A percentile compares a stretch with the other conserved stretches of the same genome.
phyloP scores from a whole-genome alignment of 257 asterid genomes.

The Oldenlandia corymbosa region DNA sequence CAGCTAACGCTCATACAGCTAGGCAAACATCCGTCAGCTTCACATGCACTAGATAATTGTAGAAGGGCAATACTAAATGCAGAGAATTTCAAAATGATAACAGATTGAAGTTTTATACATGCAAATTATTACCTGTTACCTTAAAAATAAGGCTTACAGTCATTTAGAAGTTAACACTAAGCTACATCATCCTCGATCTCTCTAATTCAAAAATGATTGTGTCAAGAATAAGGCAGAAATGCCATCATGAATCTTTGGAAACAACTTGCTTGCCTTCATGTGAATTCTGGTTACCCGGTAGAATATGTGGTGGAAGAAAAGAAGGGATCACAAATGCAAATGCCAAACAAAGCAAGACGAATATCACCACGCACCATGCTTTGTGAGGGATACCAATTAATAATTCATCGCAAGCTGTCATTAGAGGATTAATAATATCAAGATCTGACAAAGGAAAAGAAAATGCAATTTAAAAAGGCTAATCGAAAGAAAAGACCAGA shows the following conservation, averaged over 20 bases:
- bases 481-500: not conserved
- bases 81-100: no score
- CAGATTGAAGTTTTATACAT: no score
- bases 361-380: conserved; percentile 65
- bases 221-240: not conserved
- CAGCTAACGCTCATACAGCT: no score
- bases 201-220: not conserved
- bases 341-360: conserved; percentile 55
- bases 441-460: not conserved
- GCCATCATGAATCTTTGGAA: conserved; percentile 44
- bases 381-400: conserved; percentile 68
- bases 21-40: no score
- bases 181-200: not conserved
- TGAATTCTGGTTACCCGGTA: conserved; percentile 42
- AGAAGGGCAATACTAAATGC: no score
- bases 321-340: conserved; percentile 54
- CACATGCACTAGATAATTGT: no score
- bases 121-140: no score
- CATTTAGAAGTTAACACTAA: not conserved
- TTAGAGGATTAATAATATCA: not conserved
- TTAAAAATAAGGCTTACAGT: not conserved
- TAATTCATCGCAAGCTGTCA: conserved; percentile 86
- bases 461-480: not conserved
- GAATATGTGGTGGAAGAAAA: conserved; percentile 55
- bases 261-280: conserved; percentile 19